Base-by-base conservation (phyloP, 2,329 filamentous ascomycete genomes). In the Fusarium sp. region DNA sequence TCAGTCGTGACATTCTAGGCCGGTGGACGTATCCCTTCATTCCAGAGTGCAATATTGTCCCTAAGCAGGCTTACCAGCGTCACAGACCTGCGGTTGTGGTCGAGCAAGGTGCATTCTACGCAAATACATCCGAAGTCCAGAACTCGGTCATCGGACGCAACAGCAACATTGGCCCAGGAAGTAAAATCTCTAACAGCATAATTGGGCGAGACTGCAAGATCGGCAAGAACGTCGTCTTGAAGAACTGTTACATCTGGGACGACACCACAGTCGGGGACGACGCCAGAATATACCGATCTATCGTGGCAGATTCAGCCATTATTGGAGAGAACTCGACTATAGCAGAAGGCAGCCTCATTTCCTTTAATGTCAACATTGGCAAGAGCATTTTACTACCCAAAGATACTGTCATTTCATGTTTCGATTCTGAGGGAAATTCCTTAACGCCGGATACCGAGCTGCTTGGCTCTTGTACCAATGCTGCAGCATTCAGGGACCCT, bases 1-100 rank as follows among this genome's bases (percentile, higher is more conserved):
- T 99, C 61, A 95, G 91, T 81, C 92, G 91, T 78, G 96, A 98
- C 80, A 89, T 98, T n/a, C 87, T 97, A 20, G 90, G 90, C 54
- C 89, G 95, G 66, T 98, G 94, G 94, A 92, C 94, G 15, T 96
- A 95, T 78, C 96, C 96, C 3, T 88, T 98, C 47, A 93, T 94
- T 64, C 96, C 96, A 5, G 95, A 98, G 80, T 95, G 91, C 80
- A 98, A 98, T 79, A 84, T 98, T 28, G 85, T 96, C 5, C 89
- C 90, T 3, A 92, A 90, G 47, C 94, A 98, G 76, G 91, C 90
- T 3, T 98, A 96, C 82, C 89, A 90, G 73, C 87, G 92, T 63
- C 87, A 90, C 66, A 90, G 90, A 68, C 89, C 92, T 35, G 91
- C 90, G 42, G 87, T 94, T 26, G 95, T 95, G 79, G 90, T 93